phyloP scores from a whole-genome alignment of 306 rosid species.

The Gynostemma pentaphyllum region DNA sequence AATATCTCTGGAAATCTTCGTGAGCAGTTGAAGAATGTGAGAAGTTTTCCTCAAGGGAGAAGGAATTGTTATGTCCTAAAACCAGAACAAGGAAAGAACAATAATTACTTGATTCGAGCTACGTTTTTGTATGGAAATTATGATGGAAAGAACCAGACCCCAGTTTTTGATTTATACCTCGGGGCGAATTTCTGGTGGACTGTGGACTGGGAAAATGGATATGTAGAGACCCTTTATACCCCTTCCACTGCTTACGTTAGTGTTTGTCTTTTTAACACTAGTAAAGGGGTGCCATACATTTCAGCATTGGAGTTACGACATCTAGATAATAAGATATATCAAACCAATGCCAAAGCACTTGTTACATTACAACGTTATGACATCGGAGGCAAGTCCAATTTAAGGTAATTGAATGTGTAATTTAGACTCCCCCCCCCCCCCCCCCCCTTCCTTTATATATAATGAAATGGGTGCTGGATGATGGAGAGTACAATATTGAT shows the following conservation, averaged over 20 bases:
- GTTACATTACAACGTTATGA: slow-evolving; percentile 10
- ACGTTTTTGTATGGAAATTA: slow-evolving; percentile 29
- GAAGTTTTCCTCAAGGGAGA: slow-evolving; percentile 34
- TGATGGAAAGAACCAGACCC: slow-evolving; percentile 15
- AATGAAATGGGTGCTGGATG: not conserved
- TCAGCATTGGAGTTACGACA: slow-evolving; percentile 31
- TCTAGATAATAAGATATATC: slow-evolving; percentile 10
- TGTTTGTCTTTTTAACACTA: slow-evolving; percentile 32
- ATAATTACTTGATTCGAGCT: slow-evolving; percentile 34
- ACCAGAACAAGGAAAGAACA: slow-evolving; percentile 18
- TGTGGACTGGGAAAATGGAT: not conserved
- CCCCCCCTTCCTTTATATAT: not conserved
- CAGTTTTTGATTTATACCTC: slow-evolving; percentile 24
- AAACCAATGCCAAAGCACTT: not conserved
- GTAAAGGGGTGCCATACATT: slow-evolving; percentile 31
- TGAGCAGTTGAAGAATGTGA: slow-evolving; percentile 13
- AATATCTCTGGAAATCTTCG: not conserved
- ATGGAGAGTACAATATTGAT: not conserved
- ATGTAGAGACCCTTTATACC: slow-evolving; percentile 19
- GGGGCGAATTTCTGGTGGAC: slow-evolving; percentile 30
- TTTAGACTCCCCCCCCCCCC: not conserved
- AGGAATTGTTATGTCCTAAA: slow-evolving; percentile 40
- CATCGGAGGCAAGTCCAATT: not conserved
- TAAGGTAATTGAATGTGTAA: slow-evolving; percentile 7
- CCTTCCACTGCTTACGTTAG: slow-evolving; percentile 13